Evolutionary conservation across 2,329 filamentous ascomycete genomes (phyloP).

Genomic region (Aureobasidium sp.): DNA sequence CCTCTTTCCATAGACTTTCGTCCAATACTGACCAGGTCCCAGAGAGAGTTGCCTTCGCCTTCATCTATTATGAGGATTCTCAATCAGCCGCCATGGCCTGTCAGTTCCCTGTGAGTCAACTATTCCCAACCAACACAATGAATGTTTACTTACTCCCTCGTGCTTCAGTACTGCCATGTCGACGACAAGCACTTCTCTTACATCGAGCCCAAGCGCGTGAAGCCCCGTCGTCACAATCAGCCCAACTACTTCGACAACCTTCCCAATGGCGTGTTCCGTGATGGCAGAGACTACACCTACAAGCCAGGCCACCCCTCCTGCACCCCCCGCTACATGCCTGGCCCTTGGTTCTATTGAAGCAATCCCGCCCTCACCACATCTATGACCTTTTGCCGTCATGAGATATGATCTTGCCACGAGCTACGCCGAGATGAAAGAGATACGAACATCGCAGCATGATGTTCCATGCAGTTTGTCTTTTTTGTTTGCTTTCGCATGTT

Average conservation of each 20-base stretch:
- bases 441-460: neutral
- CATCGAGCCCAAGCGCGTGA: neutral
- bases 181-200: neutral
- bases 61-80: neutral
- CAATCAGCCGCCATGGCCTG: neutral
- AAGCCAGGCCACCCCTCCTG: neutral
- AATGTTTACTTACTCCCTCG: neutral
- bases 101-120: slow-evolving; percentile 2
- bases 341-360: neutral
- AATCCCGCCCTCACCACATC: neutral
- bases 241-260: neutral
- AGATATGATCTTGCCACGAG: neutral
- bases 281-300: neutral
- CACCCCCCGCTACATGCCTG: neutral
- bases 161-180: neutral
- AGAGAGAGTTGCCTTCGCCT: neutral
- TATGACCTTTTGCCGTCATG: neutral
- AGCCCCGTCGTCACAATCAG: neutral
- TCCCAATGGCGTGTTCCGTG: neutral
- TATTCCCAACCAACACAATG: neutral
- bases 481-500: neutral
- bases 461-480: neutral
- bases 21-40: neutral
- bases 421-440: neutral
- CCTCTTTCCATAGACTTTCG: too few species aligned